phyloP scores from a whole-genome alignment of 2,329 filamentous ascomycete species.

The Cryphonectria carpinicola region DNA sequence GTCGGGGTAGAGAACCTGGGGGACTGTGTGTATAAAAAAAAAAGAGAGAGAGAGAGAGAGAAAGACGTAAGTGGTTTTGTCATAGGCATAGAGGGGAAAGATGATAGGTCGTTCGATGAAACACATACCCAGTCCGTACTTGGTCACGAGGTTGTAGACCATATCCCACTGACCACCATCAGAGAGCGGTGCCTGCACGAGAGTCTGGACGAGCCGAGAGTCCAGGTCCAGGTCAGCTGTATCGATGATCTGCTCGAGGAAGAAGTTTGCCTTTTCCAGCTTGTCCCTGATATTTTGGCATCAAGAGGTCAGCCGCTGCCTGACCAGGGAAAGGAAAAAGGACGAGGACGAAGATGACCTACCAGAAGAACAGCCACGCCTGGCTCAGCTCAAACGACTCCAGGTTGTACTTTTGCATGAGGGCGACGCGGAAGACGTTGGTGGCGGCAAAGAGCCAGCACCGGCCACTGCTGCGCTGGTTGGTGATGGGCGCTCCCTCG shows the following conservation, averaged over 20 bases:
- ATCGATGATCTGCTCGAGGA: constrained; percentile 81
- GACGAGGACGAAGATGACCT: not conserved
- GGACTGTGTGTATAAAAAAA: constrained; percentile 49
- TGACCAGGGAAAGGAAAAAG: not conserved
- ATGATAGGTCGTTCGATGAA: not conserved
- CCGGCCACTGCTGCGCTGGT: constrained; percentile 78
- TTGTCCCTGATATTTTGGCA: constrained; percentile 60
- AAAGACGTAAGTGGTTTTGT: not conserved
- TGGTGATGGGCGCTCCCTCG: constrained; percentile 82
- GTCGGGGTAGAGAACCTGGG: constrained; percentile 81
- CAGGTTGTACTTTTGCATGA: constrained; percentile 82
- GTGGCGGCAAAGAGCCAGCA: constrained; percentile 93
- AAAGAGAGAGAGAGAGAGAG: too few species aligned
- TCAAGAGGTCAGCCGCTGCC: not conserved
- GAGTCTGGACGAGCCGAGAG: constrained; percentile 70
- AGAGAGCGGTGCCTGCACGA: constrained; percentile 69
- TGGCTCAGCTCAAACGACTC: constrained; percentile 84
- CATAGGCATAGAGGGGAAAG: not conserved
- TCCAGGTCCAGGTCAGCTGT: constrained; percentile 74
- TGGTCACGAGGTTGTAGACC: constrained; percentile 82
- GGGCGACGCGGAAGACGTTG: constrained; percentile 87
- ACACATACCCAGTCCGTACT: constrained; percentile 71
- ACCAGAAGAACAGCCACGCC: constrained; percentile 85
- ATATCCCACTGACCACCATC: constrained; percentile 94
- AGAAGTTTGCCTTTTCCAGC: constrained; percentile 88